phyloP scores from a whole-genome alignment of 306 rosid genomes.

The Quercus engelmannii region DNA sequence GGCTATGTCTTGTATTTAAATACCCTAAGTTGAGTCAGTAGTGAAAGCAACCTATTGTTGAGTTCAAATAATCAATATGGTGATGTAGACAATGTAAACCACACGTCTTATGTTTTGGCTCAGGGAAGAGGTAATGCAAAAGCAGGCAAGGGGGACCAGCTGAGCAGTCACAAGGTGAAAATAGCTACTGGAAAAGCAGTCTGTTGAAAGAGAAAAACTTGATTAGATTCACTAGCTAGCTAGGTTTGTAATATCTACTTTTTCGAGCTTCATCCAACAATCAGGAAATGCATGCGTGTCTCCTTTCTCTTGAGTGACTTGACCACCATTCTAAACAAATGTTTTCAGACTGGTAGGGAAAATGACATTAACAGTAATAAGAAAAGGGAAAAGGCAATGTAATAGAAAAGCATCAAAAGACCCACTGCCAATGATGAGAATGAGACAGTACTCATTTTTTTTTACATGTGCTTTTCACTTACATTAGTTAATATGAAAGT shows the following conservation, averaged over 20 bases:
- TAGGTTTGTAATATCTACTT: neutral
- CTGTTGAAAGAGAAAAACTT: neutral
- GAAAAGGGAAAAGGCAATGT: neutral
- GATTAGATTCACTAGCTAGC: neutral
- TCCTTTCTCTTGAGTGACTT: neutral
- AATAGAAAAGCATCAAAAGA: neutral
- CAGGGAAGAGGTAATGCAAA: too few relatives aligned
- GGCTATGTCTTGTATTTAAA: too few relatives aligned
- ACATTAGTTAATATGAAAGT: neutral
- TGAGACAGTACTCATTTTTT: neutral
- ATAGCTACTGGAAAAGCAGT: too few relatives aligned
- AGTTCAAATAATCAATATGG: too few relatives aligned
- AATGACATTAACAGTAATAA: neutral
- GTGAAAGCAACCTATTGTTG: too few relatives aligned
- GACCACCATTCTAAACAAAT: neutral
- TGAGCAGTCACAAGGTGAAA: too few relatives aligned
- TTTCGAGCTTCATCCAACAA: neutral
- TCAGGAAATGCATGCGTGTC: neutral
- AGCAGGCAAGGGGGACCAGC: too few relatives aligned
- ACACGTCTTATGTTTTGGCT: too few relatives aligned
- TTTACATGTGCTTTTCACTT: neutral
- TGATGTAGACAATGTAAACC: too few relatives aligned
- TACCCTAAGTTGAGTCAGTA: too few relatives aligned
- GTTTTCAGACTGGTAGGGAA: neutral
- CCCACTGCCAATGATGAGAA: neutral